Conservation (phyloP, 805 yeast species). For the Zygoascus bituminiphila region DNA sequence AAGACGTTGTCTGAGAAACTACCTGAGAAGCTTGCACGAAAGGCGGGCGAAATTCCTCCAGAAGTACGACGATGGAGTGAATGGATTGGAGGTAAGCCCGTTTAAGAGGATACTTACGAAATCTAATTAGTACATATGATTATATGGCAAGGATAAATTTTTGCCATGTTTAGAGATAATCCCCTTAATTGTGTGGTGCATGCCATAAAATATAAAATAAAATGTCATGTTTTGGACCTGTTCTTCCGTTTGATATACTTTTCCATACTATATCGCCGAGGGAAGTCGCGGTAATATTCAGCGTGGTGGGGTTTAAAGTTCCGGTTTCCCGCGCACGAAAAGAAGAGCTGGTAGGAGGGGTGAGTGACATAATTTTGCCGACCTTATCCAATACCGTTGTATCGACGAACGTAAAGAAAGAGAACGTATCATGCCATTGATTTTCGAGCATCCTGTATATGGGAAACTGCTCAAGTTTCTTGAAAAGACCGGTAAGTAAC, state of each 20-base stretch:
- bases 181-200: too few relatives aligned
- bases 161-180: too few relatives aligned
- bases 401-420: too few relatives aligned
- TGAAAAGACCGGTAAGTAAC: conserved; percentile 38
- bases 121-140: not conserved
- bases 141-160: too few relatives aligned
- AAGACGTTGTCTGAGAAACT: conserved; percentile 68
- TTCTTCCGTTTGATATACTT: not conserved
- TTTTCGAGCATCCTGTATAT: conserved; percentile 68
- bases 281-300: not conserved
- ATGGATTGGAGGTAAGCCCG: conserved; percentile 89
- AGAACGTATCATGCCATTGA: conserved; percentile 9
- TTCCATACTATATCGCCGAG: not conserved
- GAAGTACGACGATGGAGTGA: conserved; percentile 97
- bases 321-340: too few relatives aligned
- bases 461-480: conserved; percentile 53
- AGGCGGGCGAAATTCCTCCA: conserved; percentile 53
- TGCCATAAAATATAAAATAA: too few relatives aligned
- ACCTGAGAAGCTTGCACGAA: conserved; percentile 45
- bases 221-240: too few relatives aligned
- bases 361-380: too few relatives aligned
- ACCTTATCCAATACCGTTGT: too few relatives aligned
- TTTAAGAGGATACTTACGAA: conserved; percentile 23
- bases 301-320: too few relatives aligned
- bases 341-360: too few relatives aligned